Conservation (phyloP, 2,329 filamentous ascomycete species). For the Fusarium denticulatum region DNA sequence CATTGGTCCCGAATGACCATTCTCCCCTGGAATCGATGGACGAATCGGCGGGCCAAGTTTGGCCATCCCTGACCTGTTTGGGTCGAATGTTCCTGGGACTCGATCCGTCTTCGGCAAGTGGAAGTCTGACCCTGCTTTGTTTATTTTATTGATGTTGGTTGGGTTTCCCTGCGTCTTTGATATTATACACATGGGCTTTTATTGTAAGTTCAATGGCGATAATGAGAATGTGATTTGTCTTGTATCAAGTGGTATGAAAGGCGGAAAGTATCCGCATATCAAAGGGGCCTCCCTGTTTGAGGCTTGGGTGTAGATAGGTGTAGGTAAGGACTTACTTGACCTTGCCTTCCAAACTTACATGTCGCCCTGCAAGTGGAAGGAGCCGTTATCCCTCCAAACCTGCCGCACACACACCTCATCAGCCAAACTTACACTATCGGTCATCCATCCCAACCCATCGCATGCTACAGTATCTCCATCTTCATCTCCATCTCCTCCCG, state of each 20-base stretch:
- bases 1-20: constrained; percentile 23
- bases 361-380: constrained; percentile 4
- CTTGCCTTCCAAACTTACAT: neutral
- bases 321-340: neutral
- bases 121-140: constrained; percentile 21
- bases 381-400: neutral
- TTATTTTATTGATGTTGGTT: constrained; percentile 13
- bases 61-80: constrained; percentile 36
- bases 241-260: neutral
- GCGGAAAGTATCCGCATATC: neutral
- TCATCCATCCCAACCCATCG: constrained; percentile 5
- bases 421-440: constrained; percentile 10
- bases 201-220: neutral
- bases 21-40: constrained; percentile 33
- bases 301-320: neutral
- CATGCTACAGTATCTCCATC: constrained; percentile 21
- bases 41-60: constrained; percentile 30
- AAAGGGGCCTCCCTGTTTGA: neutral
- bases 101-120: constrained; percentile 31
- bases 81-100: constrained; percentile 36
- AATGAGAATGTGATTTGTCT: neutral
- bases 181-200: neutral
- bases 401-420: neutral
- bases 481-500: constrained; percentile 24
- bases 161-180: neutral